Evolutionary conservation across 225 moss, liverwort and hornwort genomes (phyloP).

Genomic region (Neckera pumila): DNA sequence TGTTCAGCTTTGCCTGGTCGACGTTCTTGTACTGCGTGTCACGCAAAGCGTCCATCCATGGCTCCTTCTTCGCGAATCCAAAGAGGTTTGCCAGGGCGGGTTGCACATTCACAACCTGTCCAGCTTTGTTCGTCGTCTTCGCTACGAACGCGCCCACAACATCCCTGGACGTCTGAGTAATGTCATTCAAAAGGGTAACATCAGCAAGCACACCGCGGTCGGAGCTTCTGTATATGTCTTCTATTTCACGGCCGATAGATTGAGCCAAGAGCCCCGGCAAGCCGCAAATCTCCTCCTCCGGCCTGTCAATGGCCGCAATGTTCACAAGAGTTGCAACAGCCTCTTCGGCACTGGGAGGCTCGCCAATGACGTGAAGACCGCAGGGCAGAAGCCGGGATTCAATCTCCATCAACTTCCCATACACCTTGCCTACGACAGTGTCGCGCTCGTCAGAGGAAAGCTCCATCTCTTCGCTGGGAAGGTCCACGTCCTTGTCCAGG

Average conservation of each 20-base stretch:
- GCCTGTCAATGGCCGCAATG: constrained; percentile 94
- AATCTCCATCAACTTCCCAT: constrained; percentile 97
- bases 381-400: constrained; percentile 91
- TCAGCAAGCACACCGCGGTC: constrained; percentile 74
- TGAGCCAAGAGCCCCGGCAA: constrained; percentile 87
- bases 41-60: constrained; percentile 75
- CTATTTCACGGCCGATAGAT: constrained; percentile 72
- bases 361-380: constrained; percentile 87
- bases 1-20: constrained; percentile 60
- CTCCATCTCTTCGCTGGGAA: constrained; percentile 61
- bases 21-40: constrained; percentile 48
- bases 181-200: constrained; percentile 78
- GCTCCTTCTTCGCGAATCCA: constrained; percentile 82
- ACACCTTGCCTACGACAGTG: constrained; percentile 81
- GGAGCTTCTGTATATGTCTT: constrained; percentile 78
- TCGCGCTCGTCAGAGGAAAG: constrained; percentile 70
- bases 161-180: constrained; percentile 58
- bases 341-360: constrained; percentile 87
- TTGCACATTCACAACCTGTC: constrained; percentile 77
- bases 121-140: constrained; percentile 69
- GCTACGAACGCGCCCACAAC: constrained; percentile 70
- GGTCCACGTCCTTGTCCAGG: constrained; percentile 77
- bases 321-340: constrained; percentile 93
- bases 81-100: constrained; percentile 60
- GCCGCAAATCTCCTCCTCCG: constrained; percentile 84